Evolutionary conservation across 495 filamentous ascomycete species (phyloP).

Genomic region (Hypoxylon lienhwacheense): DNA sequence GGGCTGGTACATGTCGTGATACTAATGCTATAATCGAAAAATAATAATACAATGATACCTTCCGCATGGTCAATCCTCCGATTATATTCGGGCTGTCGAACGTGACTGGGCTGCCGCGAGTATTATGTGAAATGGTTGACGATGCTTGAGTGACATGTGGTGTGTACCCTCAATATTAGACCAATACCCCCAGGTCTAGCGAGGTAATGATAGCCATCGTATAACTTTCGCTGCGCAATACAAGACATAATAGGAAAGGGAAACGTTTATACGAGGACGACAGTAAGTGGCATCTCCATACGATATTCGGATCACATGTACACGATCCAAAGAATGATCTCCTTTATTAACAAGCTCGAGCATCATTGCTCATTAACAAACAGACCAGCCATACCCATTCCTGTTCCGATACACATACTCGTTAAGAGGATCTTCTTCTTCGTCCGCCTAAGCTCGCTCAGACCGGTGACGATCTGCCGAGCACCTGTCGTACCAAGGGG

Average conservation of each 20-base stretch:
- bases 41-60: constrained; percentile 26
- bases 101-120: too few relatives aligned
- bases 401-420: constrained; percentile 86
- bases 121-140: too few relatives aligned
- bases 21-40: constrained; percentile 8
- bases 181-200: too few relatives aligned
- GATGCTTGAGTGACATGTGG: too few relatives aligned
- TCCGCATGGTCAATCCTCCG: not conserved
- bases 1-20: constrained; percentile 1
- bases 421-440: constrained; percentile 84
- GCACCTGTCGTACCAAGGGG: constrained; percentile 80
- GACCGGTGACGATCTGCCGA: constrained; percentile 79
- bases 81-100: too few relatives aligned
- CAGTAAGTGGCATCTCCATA: too few relatives aligned
- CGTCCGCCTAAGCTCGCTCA: constrained; percentile 75
- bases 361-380: constrained; percentile 74
- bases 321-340: not conserved
- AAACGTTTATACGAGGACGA: too few relatives aligned
- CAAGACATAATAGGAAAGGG: not conserved
- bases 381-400: constrained; percentile 79
- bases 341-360: constrained; percentile 31
- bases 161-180: too few relatives aligned
- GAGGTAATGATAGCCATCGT: too few relatives aligned
- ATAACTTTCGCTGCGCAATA: too few relatives aligned
- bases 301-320: constrained; percentile 3